Evolutionary conservation across 768 basidiomycete species (phyloP), one percentile per base, ranked within the genome.

Genomic region (Russula abietina): DNA sequence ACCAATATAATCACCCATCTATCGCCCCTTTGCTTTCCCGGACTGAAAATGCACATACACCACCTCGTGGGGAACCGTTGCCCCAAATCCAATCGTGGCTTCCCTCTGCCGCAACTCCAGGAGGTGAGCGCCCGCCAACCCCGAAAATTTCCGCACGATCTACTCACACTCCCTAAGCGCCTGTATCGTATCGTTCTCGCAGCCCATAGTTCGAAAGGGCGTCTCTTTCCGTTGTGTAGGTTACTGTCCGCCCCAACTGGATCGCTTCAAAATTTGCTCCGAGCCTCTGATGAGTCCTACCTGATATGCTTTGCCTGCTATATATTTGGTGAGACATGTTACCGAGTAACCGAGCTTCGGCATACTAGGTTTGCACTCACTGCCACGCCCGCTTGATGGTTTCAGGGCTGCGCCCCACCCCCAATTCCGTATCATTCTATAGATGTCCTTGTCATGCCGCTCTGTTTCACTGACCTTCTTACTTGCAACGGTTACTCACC

Each of bases 1-100:
- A 80, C 68, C 79, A 80, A 61, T 82, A 82, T 64, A 76, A 74
- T 56, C 82, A 81, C 74, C 80, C 80, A 64, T 79, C 78, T 46
- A 78, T 81, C 69, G 79, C 83, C 51, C 81, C 82, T 17, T 71
- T 80, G 12, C 68, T 75, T 60, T 71, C 74, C 32, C 75, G 75
- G 54, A 69, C 73, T 55, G 77, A 77, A 33, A 59, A n/a, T 28
- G 19, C 58, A 8, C 62, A 64, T 28, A 9, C 49, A 10, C 32
- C 38, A 7, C 55, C 62, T 28, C 63, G 63, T n/a, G 54, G 58
- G 30, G 62, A 64, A 38, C 49, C 48, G 19, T 39, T 64, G 36
- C 63, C 63, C 33, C 63, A 64, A 38, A 64, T 64, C 55, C 58
- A 60, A 26, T 64, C 63, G 3, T 64, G 63, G 63, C 63, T 64